phyloP scores from a whole-genome alignment of 2,329 filamentous ascomycete species.

The Fusarium luffae region DNA sequence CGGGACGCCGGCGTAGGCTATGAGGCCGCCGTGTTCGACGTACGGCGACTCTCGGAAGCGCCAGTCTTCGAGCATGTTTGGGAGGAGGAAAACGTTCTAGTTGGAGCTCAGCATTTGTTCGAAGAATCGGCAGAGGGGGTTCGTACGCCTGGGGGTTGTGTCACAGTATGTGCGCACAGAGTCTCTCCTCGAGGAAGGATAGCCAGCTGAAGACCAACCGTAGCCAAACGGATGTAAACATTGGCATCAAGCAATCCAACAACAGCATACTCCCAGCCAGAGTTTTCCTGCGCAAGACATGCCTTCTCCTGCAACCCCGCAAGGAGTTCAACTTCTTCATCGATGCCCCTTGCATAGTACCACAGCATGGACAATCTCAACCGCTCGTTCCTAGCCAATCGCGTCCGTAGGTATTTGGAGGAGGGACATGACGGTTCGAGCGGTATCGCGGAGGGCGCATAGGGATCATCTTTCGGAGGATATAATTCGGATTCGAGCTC shows the following conservation, averaged over 20 bases:
- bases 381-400: slow-evolving; percentile 46
- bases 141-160: slow-evolving; percentile 47
- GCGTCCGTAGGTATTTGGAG: slow-evolving; percentile 39
- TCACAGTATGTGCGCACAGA: slow-evolving; percentile 58
- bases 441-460: slow-evolving; percentile 26
- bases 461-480: slow-evolving; percentile 15
- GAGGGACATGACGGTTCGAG: background rate
- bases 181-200: slow-evolving; percentile 58
- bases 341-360: slow-evolving; percentile 56
- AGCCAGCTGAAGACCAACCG: slow-evolving; percentile 54
- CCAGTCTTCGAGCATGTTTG: slow-evolving; percentile 58
- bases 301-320: slow-evolving; percentile 56
- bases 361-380: slow-evolving; percentile 52
- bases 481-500: slow-evolving; percentile 10
- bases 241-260: slow-evolving; percentile 57
- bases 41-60: slow-evolving; percentile 55
- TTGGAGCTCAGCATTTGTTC: background rate
- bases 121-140: background rate
- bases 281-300: slow-evolving; percentile 53
- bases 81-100: slow-evolving; percentile 54
- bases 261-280: slow-evolving; percentile 59
- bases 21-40: slow-evolving; percentile 53
- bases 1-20: slow-evolving; percentile 55
- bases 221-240: slow-evolving; percentile 56
- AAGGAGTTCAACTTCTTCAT: slow-evolving; percentile 55